A percentile compares a stretch with the other conserved stretches of the same genome.
Evolutionary conservation across 2,329 filamentous ascomycete species (phyloP).

Genomic region (Myrmaecium sp.): DNA sequence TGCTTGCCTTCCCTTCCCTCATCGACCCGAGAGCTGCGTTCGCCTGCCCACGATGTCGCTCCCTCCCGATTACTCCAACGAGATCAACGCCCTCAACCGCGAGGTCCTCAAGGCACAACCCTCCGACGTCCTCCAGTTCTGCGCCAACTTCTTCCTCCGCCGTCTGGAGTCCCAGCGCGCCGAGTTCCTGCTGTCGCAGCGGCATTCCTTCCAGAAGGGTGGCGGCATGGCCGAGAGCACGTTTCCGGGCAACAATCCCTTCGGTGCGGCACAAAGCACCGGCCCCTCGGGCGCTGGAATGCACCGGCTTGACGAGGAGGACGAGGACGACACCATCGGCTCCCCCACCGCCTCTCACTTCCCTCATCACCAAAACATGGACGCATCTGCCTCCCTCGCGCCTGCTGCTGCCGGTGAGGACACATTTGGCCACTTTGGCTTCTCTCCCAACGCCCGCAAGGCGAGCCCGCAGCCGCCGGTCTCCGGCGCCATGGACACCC

Average conservation of each 20-base stretch:
- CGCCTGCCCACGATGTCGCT: constrained; percentile 20
- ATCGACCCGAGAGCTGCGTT: too few species aligned
- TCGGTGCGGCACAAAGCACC: constrained; percentile 35
- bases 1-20: too few species aligned
- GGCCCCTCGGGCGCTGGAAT: constrained; percentile 28
- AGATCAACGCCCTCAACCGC: constrained; percentile 46
- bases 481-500: constrained; percentile 38
- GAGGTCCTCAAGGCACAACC: constrained; percentile 42
- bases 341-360: constrained; percentile 47
- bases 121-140: constrained; percentile 51
- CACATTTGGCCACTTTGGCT: constrained; percentile 17
- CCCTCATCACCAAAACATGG: constrained; percentile 22
- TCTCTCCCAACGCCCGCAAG: constrained; percentile 11
- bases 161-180: constrained; percentile 49
- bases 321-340: constrained; percentile 58
- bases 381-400: constrained; percentile 16
- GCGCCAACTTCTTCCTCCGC: constrained; percentile 49
- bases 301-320: constrained; percentile 60
- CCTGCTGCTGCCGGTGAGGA: constrained; percentile 21
- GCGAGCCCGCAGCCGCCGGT: constrained; percentile 22
- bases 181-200: constrained; percentile 34
- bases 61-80: constrained; percentile 31
- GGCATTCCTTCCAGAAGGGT: constrained; percentile 26
- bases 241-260: constrained; percentile 69
- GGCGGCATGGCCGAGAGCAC: constrained; percentile 52